These are phyloP conservation scores for Globisporangium spiculum DNA, from an alignment of 352 stramenopile genomes.

Conservation along the genomic window DNA sequence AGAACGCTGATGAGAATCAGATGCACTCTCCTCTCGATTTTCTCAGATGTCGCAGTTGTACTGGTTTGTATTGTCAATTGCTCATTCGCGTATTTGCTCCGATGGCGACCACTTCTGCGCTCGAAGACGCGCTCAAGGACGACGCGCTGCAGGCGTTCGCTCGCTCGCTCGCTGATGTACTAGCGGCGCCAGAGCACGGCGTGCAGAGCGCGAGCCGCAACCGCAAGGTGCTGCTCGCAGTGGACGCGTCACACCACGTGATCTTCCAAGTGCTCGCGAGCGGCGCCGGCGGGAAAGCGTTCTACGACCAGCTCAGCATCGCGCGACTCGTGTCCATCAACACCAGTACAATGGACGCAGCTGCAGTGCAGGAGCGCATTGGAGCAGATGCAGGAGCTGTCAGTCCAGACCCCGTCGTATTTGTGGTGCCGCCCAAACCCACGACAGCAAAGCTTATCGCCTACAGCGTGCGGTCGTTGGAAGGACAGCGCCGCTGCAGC, in stretches of 20 bases:
- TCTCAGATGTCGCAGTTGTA: background rate
- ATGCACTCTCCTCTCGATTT: background rate
- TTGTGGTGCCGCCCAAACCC: slow-evolving; percentile 52
- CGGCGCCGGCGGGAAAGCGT: slow-evolving; percentile 58
- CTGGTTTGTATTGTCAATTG: background rate
- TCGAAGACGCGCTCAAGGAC: slow-evolving; percentile 50
- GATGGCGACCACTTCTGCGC: slow-evolving; percentile 21
- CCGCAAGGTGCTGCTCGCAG: slow-evolving; percentile 34
- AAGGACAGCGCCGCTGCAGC: slow-evolving; percentile 25
- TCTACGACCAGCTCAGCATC: slow-evolving; percentile 57
- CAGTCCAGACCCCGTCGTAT: slow-evolving; percentile 33
- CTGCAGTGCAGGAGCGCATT: slow-evolving; percentile 32
- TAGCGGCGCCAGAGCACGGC: slow-evolving; percentile 8
- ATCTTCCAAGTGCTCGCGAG: slow-evolving; percentile 69
- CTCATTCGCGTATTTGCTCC: background rate
- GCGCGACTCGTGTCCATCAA: slow-evolving; percentile 48
- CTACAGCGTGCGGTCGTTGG: slow-evolving; percentile 36
- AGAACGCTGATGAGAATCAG: no score
- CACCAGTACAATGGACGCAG: slow-evolving; percentile 25
- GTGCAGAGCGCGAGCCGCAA: slow-evolving; percentile 10
- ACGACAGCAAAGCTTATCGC: slow-evolving; percentile 51
- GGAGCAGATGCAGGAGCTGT: background rate
- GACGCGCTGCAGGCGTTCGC: slow-evolving; percentile 49
- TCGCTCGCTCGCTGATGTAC: slow-evolving; percentile 23
- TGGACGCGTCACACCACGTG: slow-evolving; percentile 51